A percentile compares a stretch with the other conserved stretches of the same genome.
Conservation (phyloP, 1,284 basidiomycete species). For the Ustilago trichophora region DNA sequence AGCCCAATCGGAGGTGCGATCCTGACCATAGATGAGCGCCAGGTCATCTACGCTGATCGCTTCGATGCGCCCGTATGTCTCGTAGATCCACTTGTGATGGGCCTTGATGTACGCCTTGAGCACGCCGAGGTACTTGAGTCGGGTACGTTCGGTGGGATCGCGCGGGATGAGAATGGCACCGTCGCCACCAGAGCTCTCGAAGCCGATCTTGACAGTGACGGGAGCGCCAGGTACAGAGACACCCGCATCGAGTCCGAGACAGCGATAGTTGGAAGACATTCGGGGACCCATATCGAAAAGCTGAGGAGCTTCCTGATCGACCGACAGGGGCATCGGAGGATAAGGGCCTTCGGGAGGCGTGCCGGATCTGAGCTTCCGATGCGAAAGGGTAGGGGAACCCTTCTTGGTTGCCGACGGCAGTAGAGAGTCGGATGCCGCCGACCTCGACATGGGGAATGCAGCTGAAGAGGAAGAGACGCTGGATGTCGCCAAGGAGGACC, state of each 20-base stretch:
- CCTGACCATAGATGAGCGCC: conserved; percentile 49
- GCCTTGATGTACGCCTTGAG: conserved; percentile 54
- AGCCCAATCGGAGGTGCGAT: conserved; percentile 56
- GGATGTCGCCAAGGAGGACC: conserved; percentile 11
- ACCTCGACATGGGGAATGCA: conserved; percentile 7
- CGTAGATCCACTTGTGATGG: conserved; percentile 51
- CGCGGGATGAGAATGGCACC: conserved; percentile 55
- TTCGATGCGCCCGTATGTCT: conserved; percentile 50
- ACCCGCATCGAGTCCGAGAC: conserved; percentile 38
- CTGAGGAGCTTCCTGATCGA: conserved; percentile 45
- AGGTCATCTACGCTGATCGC: conserved; percentile 50
- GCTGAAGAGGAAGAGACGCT: conserved; percentile 2
- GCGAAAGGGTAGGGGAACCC: conserved; percentile 17
- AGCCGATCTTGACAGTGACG: conserved; percentile 41
- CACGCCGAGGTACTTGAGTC: conserved; percentile 49
- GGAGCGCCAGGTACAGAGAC: conserved; percentile 36
- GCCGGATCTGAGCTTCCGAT: conserved; percentile 27
- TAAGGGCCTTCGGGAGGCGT: conserved; percentile 39
- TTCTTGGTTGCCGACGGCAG: conserved; percentile 17
- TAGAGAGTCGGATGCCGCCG: conserved; percentile 19
- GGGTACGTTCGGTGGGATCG: conserved; percentile 49
- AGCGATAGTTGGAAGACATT: conserved; percentile 48
- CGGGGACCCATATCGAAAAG: conserved; percentile 55
- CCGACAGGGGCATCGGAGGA: conserved; percentile 50
- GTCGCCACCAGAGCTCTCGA: conserved; percentile 53